These are phyloP conservation scores for Fusarium aywerte DNA, from an alignment of 2,329 filamentous ascomycete species.

Conservation along the genomic window DNA sequence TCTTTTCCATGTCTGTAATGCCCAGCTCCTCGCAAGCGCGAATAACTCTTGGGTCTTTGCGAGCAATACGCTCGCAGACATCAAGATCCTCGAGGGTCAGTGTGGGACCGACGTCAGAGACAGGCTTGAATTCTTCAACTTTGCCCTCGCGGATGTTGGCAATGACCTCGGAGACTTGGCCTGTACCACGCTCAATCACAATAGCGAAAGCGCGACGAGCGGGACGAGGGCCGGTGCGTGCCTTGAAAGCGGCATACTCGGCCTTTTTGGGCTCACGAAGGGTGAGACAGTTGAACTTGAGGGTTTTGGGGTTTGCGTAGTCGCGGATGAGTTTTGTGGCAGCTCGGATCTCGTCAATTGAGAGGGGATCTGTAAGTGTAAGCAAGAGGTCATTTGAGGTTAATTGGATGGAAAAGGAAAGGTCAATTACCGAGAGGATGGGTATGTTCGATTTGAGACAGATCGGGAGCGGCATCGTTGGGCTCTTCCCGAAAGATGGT, in stretches of 20 bases:
- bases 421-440: slow-evolving; percentile 53
- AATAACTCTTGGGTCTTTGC: slow-evolving; percentile 78
- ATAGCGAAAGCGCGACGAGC: slow-evolving; percentile 63
- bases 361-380: slow-evolving; percentile 59
- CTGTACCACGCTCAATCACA: slow-evolving; percentile 55
- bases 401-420: neutral
- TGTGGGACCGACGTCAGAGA: slow-evolving; percentile 59
- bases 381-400: neutral
- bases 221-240: slow-evolving; percentile 58
- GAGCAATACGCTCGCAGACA: slow-evolving; percentile 74
- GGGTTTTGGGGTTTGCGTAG: slow-evolving; percentile 46
- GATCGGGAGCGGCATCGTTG: slow-evolving; percentile 52
- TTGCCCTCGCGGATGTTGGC: slow-evolving; percentile 57
- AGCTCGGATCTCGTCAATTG: slow-evolving; percentile 63
- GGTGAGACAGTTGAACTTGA: slow-evolving; percentile 71
- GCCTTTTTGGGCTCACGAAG: slow-evolving; percentile 72
- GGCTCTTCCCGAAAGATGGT: slow-evolving; percentile 58
- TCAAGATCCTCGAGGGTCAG: slow-evolving; percentile 85
- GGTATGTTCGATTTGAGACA: slow-evolving; percentile 46
- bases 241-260: slow-evolving; percentile 70
- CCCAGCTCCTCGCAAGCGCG: slow-evolving; percentile 80
- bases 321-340: slow-evolving; percentile 62
- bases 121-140: slow-evolving; percentile 59
- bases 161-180: slow-evolving; percentile 62
- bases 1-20: slow-evolving; percentile 84